Percentiles rank a stretch among this genome's conserved stretches.
phyloP scores from a whole-genome alignment of 306 rosid species.

The Canavalia gladiata region DNA sequence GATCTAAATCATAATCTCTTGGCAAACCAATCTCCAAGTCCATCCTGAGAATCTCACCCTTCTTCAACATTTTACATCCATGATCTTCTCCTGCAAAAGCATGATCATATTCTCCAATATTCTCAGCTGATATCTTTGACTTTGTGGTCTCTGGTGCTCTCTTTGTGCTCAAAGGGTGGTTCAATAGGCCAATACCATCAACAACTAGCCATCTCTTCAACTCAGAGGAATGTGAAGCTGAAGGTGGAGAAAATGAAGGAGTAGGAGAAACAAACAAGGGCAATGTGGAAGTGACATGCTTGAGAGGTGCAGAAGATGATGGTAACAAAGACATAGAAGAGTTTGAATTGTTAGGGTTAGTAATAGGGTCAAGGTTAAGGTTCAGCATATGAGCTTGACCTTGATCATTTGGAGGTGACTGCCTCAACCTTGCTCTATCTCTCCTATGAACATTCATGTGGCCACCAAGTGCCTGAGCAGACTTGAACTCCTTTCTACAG shows the following conservation, averaged over 20 bases:
- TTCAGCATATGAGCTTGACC: slow-evolving; percentile 57
- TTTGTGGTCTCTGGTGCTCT: slow-evolving; percentile 35
- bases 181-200: slow-evolving; percentile 50
- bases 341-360: slow-evolving; percentile 54
- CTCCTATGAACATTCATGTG: slow-evolving; percentile 97
- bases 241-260: slow-evolving; percentile 24
- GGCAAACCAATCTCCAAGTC: slow-evolving; percentile 73
- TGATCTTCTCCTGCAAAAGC: slow-evolving; percentile 42
- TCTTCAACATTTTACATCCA: slow-evolving; percentile 56
- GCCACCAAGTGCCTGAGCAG: slow-evolving; percentile 98
- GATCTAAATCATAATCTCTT: slow-evolving; percentile 72
- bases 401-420: slow-evolving; percentile 61
- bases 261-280: slow-evolving; percentile 59
- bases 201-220: slow-evolving; percentile 50
- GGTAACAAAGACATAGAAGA: slow-evolving; percentile 51
- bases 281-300: slow-evolving; percentile 53
- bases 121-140: slow-evolving; percentile 35
- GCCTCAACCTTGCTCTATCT: slow-evolving; percentile 89
- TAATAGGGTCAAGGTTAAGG: slow-evolving; percentile 49
- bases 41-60: slow-evolving; percentile 62
- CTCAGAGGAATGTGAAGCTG: slow-evolving; percentile 43
- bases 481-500: slow-evolving; percentile 89
- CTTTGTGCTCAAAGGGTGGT: slow-evolving; percentile 51
- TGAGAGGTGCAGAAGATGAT: slow-evolving; percentile 42
- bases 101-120: slow-evolving; percentile 27